A percentile compares a stretch with the other conserved stretches of the same genome.
phyloP scores from a whole-genome alignment of 2,329 filamentous ascomycete species.

The Fusarium marasasianum region DNA sequence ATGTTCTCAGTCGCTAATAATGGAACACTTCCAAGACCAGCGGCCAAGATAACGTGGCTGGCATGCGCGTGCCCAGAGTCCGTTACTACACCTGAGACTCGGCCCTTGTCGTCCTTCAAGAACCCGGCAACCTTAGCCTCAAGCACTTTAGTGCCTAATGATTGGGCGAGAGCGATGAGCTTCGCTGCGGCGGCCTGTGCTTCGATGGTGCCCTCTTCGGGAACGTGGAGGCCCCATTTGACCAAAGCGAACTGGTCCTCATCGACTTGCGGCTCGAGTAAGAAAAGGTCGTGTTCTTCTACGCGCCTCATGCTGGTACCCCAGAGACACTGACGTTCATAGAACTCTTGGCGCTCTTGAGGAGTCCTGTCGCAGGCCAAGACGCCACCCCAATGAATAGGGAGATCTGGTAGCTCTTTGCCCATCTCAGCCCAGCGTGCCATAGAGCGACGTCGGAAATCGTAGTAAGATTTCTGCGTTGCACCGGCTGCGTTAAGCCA shows the following conservation, averaged over 20 bases:
- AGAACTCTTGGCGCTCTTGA: neutral
- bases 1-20: neutral
- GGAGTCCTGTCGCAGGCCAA: neutral
- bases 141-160: neutral
- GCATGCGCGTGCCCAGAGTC: neutral
- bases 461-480: conserved; percentile 4
- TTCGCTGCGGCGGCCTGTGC: conserved; percentile 3
- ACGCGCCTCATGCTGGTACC: neutral
- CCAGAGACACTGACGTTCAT: neutral
- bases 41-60: neutral
- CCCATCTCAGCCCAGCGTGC: conserved; percentile 14
- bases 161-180: neutral
- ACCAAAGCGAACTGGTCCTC: neutral
- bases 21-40: neutral
- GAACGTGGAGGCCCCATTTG: conserved; percentile 13
- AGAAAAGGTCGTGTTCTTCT: too few relatives aligned
- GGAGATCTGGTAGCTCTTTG: neutral
- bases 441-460: conserved; percentile 18
- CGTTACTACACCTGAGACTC: neutral
- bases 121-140: neutral
- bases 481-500: conserved; percentile 21
- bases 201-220: conserved; percentile 17
- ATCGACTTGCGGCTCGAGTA: too few relatives aligned
- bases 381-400: conserved; percentile 18
- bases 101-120: neutral